A percentile compares a stretch with the other conserved stretches of the same genome.
These are phyloP conservation scores for Plasmopara viticola DNA, from an alignment of 352 stramenopile genomes.

Conservation along the genomic window DNA sequence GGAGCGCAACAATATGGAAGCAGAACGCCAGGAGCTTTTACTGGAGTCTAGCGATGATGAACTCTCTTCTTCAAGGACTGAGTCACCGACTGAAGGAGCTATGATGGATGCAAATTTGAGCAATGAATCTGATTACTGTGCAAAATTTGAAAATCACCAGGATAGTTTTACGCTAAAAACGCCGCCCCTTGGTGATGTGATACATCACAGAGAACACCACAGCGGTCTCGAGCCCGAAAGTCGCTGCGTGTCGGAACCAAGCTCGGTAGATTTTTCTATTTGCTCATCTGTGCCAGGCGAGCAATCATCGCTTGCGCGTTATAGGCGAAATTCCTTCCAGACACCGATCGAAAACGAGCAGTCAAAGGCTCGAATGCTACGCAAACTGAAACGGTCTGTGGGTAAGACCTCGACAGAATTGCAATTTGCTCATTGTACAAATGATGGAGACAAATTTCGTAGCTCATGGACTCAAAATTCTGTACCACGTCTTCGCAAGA, in stretches of 20 bases:
- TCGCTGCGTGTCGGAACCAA: slow-evolving; percentile 26
- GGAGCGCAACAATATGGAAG: slow-evolving; percentile 55
- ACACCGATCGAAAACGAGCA: slow-evolving; percentile 54
- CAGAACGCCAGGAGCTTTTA: slow-evolving; percentile 31
- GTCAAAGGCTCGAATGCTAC: slow-evolving; percentile 55
- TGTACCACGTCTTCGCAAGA: slow-evolving; percentile 45
- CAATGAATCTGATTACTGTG: slow-evolving; percentile 6
- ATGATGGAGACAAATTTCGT: slow-evolving; percentile 9
- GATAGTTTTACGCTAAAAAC: slow-evolving; percentile 17
- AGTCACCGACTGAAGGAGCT: slow-evolving; percentile 22
- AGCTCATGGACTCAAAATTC: slow-evolving; percentile 9
- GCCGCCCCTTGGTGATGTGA: slow-evolving; percentile 15
- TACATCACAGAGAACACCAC: slow-evolving; percentile 2
- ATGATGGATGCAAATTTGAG: slow-evolving; percentile 9
- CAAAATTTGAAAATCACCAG: slow-evolving; percentile 10
- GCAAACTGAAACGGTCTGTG: slow-evolving; percentile 53
- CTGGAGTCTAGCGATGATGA: slow-evolving; percentile 30
- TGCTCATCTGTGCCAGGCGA: slow-evolving; percentile 33
- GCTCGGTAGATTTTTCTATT: slow-evolving; percentile 24
- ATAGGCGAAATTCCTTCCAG: slow-evolving; percentile 37
- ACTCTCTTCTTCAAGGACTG: slow-evolving; percentile 30
- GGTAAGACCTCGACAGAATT: slow-evolving; percentile 9
- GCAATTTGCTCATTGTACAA: slow-evolving; percentile 10
- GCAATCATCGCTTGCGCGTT: slow-evolving; percentile 25
- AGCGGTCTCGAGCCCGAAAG: slow-evolving; percentile 7